Conservation (phyloP, 2,329 filamentous ascomycete species). For the Xylariales sp. region DNA sequence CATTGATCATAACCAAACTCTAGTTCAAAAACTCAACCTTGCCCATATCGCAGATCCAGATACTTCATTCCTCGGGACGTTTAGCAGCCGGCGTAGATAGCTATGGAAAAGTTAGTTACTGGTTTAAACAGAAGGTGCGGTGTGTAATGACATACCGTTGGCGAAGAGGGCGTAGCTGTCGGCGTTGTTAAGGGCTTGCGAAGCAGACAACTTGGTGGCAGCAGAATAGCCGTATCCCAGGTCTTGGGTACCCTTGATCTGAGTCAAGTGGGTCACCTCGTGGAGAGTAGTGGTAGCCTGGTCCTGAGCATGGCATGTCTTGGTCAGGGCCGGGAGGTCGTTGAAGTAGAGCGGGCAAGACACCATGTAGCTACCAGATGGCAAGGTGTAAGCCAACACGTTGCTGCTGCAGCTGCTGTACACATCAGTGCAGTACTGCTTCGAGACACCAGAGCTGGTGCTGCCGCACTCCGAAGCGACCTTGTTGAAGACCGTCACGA, state of each 20-base stretch:
- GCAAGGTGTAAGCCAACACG: slow-evolving; percentile 59
- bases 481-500: slow-evolving; percentile 44
- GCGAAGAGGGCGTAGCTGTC: slow-evolving; percentile 50
- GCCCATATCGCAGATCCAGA: too few species aligned
- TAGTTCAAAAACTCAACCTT: too few species aligned
- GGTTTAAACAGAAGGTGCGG: slow-evolving; percentile 50
- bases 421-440: slow-evolving; percentile 13
- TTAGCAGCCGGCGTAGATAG: slow-evolving; percentile 17
- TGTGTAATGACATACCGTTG: slow-evolving; percentile 53
- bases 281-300: slow-evolving; percentile 62
- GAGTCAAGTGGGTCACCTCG: slow-evolving; percentile 59
- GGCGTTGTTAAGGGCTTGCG: slow-evolving; percentile 57
- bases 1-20: too few species aligned
- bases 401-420: slow-evolving; percentile 28
- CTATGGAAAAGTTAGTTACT: slow-evolving; percentile 33
- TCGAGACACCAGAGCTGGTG: slow-evolving; percentile 33
- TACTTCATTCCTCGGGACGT: background rate
- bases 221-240: slow-evolving; percentile 49
- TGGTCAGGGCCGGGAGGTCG: slow-evolving; percentile 42
- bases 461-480: slow-evolving; percentile 52
- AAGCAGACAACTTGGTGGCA: slow-evolving; percentile 40
- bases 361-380: slow-evolving; percentile 48
- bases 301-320: slow-evolving; percentile 58
- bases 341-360: slow-evolving; percentile 60
- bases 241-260: slow-evolving; percentile 54